Percentiles rank a stretch among this genome's conserved stretches.
Conservation (phyloP, 2,329 filamentous ascomycete species). For the Metarhizium brunneum region DNA sequence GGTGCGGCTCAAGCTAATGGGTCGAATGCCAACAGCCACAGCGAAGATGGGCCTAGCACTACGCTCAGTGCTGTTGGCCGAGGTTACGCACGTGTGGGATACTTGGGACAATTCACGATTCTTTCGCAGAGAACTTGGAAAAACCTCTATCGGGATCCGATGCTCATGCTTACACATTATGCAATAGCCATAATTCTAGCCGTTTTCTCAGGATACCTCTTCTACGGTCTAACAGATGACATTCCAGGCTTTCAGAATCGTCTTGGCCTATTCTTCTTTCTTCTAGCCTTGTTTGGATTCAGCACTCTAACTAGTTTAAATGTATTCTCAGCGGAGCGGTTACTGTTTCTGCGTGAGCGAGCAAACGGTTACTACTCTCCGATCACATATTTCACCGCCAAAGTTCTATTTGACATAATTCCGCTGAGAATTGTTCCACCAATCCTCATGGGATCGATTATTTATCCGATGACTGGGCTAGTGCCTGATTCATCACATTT, state of each 20-base stretch:
- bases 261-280: constrained; percentile 94
- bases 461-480: constrained; percentile 96
- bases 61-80: constrained; percentile 55
- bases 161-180: constrained; percentile 97
- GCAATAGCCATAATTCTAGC: constrained; percentile 92
- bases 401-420: constrained; percentile 97
- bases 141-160: constrained; percentile 93
- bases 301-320: constrained; percentile 89
- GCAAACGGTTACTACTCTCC: constrained; percentile 96
- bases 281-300: constrained; percentile 92
- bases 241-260: constrained; percentile 97
- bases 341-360: constrained; percentile 85
- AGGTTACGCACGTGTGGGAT: constrained; percentile 74
- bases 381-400: constrained; percentile 86
- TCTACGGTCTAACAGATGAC: constrained; percentile 92
- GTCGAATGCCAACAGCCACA: constrained; percentile 43
- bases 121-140: constrained; percentile 89
- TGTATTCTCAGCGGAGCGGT: constrained; percentile 83
- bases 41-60: constrained; percentile 35
- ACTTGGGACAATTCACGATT: constrained; percentile 76
- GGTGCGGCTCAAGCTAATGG: constrained; percentile 60
- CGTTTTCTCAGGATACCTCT: constrained; percentile 88
- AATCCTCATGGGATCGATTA: constrained; percentile 87
- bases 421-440: constrained; percentile 91
- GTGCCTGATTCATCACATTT: constrained; percentile 77